Conservation (phyloP, 192 early-diverging fungal species). For the Jimgerdemannia lactiflua region DNA sequence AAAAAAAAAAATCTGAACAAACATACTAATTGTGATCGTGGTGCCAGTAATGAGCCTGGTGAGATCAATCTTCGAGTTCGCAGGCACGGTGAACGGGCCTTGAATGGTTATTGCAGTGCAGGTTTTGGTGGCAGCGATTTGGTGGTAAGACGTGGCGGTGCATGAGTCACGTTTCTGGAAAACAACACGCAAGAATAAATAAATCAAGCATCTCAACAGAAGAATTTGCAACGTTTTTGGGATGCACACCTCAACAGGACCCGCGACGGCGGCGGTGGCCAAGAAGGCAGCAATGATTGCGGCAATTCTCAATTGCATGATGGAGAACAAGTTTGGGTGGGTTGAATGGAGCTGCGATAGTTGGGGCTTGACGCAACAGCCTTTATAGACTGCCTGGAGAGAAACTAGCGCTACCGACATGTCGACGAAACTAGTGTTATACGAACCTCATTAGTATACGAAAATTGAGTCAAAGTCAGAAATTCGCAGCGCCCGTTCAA, state of each 20-base stretch:
- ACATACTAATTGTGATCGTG: conserved; percentile 26
- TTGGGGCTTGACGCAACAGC: background rate
- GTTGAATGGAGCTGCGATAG: background rate
- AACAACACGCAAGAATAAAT: background rate
- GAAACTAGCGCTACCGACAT: too few species aligned
- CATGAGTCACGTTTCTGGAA: conserved; percentile 16
- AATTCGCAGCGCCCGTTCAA: too few species aligned
- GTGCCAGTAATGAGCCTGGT: conserved; percentile 33
- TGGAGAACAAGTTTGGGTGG: background rate
- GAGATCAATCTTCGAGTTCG: conserved; percentile 33
- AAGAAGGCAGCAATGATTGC: conserved; percentile 15
- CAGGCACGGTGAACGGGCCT: conserved; percentile 38
- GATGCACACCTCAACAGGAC: conserved; percentile 15
- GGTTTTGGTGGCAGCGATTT: conserved; percentile 19
- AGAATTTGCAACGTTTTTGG: background rate
- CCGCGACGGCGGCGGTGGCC: conserved; percentile 16
- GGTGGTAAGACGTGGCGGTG: conserved; percentile 16
- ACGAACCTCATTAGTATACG: too few species aligned
- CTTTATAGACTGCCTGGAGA: too few species aligned
- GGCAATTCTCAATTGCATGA: conserved; percentile 17
- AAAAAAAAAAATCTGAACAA: background rate
- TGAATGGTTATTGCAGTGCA: conserved; percentile 23
- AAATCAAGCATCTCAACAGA: background rate
- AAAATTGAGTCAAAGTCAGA: too few species aligned
- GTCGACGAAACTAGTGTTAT: too few species aligned